Evolutionary conservation across 129 eudicot genomes (phyloP).

Genomic region (Helianthus tuberosus): DNA sequence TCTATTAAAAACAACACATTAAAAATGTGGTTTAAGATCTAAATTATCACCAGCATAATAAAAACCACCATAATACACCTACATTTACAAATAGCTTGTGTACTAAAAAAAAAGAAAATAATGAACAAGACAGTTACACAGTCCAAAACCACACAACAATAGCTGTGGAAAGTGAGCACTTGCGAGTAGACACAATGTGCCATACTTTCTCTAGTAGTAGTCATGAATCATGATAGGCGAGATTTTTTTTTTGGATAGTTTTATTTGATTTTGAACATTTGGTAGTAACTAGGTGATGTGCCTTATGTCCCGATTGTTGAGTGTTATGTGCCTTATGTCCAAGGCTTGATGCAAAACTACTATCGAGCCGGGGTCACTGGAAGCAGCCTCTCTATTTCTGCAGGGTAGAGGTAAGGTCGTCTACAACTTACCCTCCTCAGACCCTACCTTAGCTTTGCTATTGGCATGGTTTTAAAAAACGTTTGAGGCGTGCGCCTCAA

Average conservation of each 20-base stretch:
- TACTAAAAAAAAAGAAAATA: neutral
- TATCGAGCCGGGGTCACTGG: too few relatives aligned
- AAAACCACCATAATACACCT: neutral
- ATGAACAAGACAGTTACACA: neutral
- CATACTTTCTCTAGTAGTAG: neutral
- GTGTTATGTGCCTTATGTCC: too few relatives aligned
- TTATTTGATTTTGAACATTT: neutral
- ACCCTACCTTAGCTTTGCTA: too few relatives aligned
- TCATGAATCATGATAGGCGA: neutral
- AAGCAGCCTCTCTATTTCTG: too few relatives aligned
- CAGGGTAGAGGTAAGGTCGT: too few relatives aligned
- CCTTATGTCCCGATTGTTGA: too few relatives aligned
- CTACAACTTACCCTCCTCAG: too few relatives aligned
- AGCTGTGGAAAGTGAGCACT: neutral
- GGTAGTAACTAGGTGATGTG: neutral
- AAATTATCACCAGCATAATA: neutral
- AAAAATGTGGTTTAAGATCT: neutral
- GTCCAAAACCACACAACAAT: neutral
- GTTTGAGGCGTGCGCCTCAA: too few relatives aligned
- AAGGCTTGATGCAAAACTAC: too few relatives aligned
- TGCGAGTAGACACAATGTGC: neutral
- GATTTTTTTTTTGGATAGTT: neutral
- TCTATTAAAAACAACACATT: neutral
- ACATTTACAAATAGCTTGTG: neutral
- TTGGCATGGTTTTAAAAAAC: too few relatives aligned